Conservation (phyloP, 2,329 filamentous ascomycete genomes). For the Rosellinia necatrix region DNA sequence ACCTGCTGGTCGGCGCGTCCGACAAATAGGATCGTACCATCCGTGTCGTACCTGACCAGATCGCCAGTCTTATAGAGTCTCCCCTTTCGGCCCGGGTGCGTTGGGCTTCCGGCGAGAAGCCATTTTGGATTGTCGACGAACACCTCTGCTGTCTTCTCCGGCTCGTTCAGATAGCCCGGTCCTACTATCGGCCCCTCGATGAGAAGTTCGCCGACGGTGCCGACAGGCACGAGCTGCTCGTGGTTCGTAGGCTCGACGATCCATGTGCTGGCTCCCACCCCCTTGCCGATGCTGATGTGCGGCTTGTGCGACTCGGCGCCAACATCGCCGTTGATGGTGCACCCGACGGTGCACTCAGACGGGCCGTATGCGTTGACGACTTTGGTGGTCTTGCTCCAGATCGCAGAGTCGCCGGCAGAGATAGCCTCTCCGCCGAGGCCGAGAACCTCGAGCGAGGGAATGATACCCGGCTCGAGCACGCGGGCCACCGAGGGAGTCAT, state of each 20-base stretch:
- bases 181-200: conserved; percentile 65
- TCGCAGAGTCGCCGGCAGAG: conserved; percentile 53
- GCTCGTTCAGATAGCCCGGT: conserved; percentile 63
- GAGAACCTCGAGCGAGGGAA: conserved; percentile 52
- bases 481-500: conserved; percentile 58
- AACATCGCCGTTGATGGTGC: conserved; percentile 53
- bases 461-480: conserved; percentile 51
- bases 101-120: conserved; percentile 48
- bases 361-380: conserved; percentile 59
- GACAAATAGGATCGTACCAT: conserved; percentile 60
- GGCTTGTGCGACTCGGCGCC: conserved; percentile 40
- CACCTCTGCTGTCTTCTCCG: conserved; percentile 58
- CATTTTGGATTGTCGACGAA: conserved; percentile 63
- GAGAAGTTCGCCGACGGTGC: conserved; percentile 57
- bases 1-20: conserved; percentile 71
- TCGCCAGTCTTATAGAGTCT: conserved; percentile 66
- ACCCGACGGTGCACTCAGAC: conserved; percentile 59
- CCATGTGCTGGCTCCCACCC: conserved; percentile 55
- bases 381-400: conserved; percentile 52
- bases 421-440: conserved; percentile 59
- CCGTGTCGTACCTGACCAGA: conserved; percentile 57
- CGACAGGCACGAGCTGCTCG: conserved; percentile 52
- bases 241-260: conserved; percentile 55
- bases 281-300: conserved; percentile 52
- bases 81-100: conserved; percentile 44